Evolutionary conservation across 768 basidiomycete genomes (phyloP).

Genomic region (Russula virescens): DNA sequence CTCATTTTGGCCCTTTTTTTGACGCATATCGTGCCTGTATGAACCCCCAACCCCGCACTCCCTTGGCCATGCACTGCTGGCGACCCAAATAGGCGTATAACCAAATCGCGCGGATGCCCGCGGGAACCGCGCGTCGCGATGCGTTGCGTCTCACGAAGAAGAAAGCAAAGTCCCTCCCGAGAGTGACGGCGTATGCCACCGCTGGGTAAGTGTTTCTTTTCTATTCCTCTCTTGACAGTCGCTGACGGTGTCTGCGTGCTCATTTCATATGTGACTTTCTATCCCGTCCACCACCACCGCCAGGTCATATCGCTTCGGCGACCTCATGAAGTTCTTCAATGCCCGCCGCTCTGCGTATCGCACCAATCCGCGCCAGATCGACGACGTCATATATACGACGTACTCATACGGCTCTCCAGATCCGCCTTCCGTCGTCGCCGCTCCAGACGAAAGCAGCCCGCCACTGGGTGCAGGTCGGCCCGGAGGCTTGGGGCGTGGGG

Average conservation of each 20-base stretch:
- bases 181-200: constrained; percentile 96
- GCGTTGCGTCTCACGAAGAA: constrained; percentile 88
- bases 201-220: constrained; percentile 55
- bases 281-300: no score
- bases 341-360: constrained; percentile 78
- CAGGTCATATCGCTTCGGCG: constrained; percentile 85
- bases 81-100: constrained; percentile 71
- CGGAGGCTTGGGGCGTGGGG: background rate
- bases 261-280: no score
- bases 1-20: background rate
- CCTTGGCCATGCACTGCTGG: background rate
- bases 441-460: constrained; percentile 17
- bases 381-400: constrained; percentile 91
- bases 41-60: background rate
- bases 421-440: constrained; percentile 20
- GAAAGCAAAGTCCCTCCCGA: constrained; percentile 84
- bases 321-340: constrained; percentile 84
- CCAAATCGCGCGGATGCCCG: constrained; percentile 89
- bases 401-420: constrained; percentile 64
- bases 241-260: background rate
- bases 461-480: constrained; percentile 17
- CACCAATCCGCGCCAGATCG: constrained; percentile 81
- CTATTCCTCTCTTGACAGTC: background rate
- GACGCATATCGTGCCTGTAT: background rate
- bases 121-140: constrained; percentile 88